Percentiles rank a stretch among this genome's conserved stretches.
phyloP scores from a whole-genome alignment of 441 rosid species.

The Cnidoscolus chayamansa region DNA sequence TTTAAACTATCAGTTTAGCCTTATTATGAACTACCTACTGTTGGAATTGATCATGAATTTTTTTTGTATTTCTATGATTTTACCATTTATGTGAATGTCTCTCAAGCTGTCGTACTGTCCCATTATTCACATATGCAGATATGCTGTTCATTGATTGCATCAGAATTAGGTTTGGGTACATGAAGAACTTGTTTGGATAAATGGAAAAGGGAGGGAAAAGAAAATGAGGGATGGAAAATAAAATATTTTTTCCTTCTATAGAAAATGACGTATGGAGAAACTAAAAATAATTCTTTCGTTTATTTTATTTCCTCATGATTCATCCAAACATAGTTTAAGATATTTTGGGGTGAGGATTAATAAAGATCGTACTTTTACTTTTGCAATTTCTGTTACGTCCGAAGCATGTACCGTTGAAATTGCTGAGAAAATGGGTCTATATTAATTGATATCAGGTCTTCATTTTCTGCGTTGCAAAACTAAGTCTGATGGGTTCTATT shows the following conservation, averaged over 20 bases:
- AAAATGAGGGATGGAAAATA: too few species aligned
- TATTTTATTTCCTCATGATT: too few species aligned
- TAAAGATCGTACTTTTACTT: not conserved
- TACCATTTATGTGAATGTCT: conserved; percentile 5
- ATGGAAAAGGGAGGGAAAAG: too few species aligned
- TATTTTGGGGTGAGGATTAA: not conserved
- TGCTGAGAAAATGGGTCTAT: not conserved
- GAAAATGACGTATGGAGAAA: too few species aligned
- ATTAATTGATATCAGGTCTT: not conserved
- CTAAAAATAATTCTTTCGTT: too few species aligned
- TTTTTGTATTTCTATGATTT: not conserved
- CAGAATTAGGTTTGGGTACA: not conserved
- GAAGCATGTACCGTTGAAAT: not conserved
- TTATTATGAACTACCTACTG: not conserved
- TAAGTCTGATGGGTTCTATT: not conserved
- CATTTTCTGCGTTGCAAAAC: not conserved
- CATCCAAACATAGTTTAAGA: not conserved
- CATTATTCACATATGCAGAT: not conserved
- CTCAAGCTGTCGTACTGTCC: not conserved
- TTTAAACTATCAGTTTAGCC: not conserved
- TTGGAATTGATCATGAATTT: not conserved
- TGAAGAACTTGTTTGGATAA: too few species aligned
- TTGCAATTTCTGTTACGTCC: not conserved
- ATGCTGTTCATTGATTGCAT: too few species aligned
- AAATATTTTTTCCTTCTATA: too few species aligned